Evolutionary conservation across 2,329 filamentous ascomycete genomes (phyloP), one percentile per base, ranked within the genome.

Genomic region (Phoma herbarum): DNA sequence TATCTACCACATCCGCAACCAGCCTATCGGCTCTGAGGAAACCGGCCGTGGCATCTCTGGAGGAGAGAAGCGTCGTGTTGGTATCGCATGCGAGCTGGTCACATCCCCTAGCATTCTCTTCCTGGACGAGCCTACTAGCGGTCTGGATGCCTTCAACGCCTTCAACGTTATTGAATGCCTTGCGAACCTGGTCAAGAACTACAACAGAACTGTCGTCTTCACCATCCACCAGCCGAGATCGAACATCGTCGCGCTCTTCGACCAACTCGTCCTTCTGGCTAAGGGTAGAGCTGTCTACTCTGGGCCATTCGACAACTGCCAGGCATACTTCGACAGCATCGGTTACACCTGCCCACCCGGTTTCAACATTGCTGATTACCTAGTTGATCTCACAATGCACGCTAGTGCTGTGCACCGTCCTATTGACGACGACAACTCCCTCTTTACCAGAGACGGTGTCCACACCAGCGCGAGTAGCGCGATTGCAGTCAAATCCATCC

Each of bases 301-400:
- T 3, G 95, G 95, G 0, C 91, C 92, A 1, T 96, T 98, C 75
- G 82, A 86, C 1, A 88, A 88, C 64, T 99, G 95, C 74, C 95
- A 99, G 75, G 82, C 86, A 20, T 99, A 97, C 75, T 99, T 99
- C 69, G 92, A 97, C 72, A 85, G 88, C 45, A 89, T 97, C 61
- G 96, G 95, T 42, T 99, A 97, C 76, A 83, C 90, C 47, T 99
- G 96, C 72, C 95, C 95, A 11, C 90, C 93, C 23, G 96, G 96
- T 2, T 99, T 98, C 85, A 99, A 99, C 72, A 98, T 99, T 77
- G 95, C 95, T 4, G 95, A 99, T 76, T 99, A 97, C 73, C 86
- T 99, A 5, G 93, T 99, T 28, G 95, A 99, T 75, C 84, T 99
- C 39, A 98, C 95, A 0, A 98, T 99, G 94, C 95, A 99, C 75